Percentiles rank a stretch among this genome's conserved stretches.
phyloP scores from a whole-genome alignment of 192 early-diverging fungal genomes.

The Kickxella alabastrina region DNA sequence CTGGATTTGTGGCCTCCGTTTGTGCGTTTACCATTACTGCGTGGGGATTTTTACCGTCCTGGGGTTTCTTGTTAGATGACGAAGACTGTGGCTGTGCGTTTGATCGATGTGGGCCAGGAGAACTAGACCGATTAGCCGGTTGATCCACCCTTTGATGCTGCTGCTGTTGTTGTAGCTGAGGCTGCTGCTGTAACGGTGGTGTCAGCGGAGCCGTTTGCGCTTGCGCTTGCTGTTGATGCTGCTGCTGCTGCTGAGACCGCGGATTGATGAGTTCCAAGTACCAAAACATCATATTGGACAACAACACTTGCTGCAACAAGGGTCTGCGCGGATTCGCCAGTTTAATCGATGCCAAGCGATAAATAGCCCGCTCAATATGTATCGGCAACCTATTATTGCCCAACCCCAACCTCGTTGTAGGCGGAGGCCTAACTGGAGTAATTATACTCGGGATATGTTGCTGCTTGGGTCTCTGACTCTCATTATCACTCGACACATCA shows the following conservation, averaged over 20 bases:
- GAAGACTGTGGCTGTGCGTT: background rate
- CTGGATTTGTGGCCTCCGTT: conserved; percentile 5
- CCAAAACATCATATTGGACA: conserved; percentile 83
- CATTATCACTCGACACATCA: conserved; percentile 21
- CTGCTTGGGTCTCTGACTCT: conserved; percentile 4
- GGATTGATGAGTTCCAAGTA: conserved; percentile 70
- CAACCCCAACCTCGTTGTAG: conserved; percentile 25
- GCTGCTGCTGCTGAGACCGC: conserved; percentile 30
- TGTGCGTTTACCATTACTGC: conserved; percentile 5
- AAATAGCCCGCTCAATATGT: conserved; percentile 74
- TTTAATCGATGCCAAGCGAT: conserved; percentile 69
- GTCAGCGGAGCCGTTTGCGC: conserved; percentile 13
- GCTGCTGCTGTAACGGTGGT: conserved; percentile 8
- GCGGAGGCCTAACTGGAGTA: conserved; percentile 43
- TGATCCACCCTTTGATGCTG: conserved; percentile 1
- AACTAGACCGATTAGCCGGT: too few species aligned
- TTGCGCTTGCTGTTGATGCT: conserved; percentile 25
- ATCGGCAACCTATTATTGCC: conserved; percentile 58
- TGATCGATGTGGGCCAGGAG: background rate
- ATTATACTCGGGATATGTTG: conserved; percentile 54
- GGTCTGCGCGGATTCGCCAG: conserved; percentile 72
- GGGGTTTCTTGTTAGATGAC: background rate
- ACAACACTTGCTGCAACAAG: conserved; percentile 66
- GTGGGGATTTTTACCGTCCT: too few species aligned
- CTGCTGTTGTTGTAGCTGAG: conserved; percentile 5